Conservation (phyloP, 371 early-diverging fungal species). For the Vairimorpha apis region DNA sequence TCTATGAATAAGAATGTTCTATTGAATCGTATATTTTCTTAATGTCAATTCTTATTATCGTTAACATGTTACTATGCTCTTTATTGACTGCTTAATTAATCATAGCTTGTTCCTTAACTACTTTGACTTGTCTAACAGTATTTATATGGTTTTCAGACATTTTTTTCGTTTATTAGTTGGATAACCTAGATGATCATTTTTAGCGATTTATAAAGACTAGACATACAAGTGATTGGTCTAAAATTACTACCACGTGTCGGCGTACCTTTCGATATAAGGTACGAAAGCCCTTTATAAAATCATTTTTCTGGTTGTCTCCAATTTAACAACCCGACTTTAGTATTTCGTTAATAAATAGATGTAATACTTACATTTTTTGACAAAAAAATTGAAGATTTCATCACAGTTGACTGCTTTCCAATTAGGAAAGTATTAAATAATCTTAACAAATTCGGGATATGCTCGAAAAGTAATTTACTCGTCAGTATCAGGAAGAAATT, state of each 20-base stretch:
- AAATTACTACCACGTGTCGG: background rate
- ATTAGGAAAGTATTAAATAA: background rate
- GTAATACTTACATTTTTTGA: background rate
- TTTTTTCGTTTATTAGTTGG: background rate
- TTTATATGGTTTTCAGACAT: too few relatives aligned
- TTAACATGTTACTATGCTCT: too few relatives aligned
- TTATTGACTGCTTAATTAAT: too few relatives aligned
- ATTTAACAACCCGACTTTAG: background rate
- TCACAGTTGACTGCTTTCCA: background rate
- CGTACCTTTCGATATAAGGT: background rate
- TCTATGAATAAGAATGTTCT: too few relatives aligned
- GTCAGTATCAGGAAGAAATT: background rate
- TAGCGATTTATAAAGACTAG: background rate
- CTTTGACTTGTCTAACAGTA: too few relatives aligned
- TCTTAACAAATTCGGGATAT: background rate
- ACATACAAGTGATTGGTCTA: constrained; percentile 6
- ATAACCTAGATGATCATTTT: background rate
- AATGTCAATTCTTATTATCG: too few relatives aligned
- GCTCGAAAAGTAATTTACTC: background rate
- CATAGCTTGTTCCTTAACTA: too few relatives aligned
- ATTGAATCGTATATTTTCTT: too few relatives aligned
- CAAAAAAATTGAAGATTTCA: background rate
- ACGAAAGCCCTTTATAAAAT: background rate
- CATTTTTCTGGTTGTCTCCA: background rate
- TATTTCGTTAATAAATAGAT: background rate